Percentiles rank a stretch among this genome's conserved stretches.
These are phyloP conservation scores for Peltaster fructicola DNA, from an alignment of 2,329 filamentous ascomycete genomes.

Conservation along the genomic window DNA sequence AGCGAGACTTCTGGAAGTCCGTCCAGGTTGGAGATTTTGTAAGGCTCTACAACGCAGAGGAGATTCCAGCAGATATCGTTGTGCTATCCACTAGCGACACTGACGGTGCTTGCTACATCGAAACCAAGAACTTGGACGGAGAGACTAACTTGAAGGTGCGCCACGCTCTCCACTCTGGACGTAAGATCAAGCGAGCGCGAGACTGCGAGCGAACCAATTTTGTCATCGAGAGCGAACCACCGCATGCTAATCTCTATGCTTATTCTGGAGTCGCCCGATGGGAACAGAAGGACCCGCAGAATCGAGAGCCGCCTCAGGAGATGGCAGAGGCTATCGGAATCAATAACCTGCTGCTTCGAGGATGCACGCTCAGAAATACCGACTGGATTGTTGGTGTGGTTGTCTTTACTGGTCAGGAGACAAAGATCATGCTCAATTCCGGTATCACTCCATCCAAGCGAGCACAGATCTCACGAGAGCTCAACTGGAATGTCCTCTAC, in stretches of 20 bases:
- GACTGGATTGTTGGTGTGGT: constrained; percentile 91
- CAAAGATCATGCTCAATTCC: constrained; percentile 98
- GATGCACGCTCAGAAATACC: constrained; percentile 84
- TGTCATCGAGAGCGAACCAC: constrained; percentile 70
- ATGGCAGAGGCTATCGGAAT: constrained; percentile 91
- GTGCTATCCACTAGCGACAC: constrained; percentile 84
- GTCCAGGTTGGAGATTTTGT: constrained; percentile 92
- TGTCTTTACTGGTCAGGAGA: constrained; percentile 85
- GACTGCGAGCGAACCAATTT: constrained; percentile 88
- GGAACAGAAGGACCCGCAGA: constrained; percentile 52
- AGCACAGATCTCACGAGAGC: constrained; percentile 71
- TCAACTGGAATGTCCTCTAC: constrained; percentile 95
- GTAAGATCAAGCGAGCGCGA: constrained; percentile 66
- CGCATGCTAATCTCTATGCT: constrained; percentile 86
- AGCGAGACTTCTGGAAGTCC: constrained; percentile 88
- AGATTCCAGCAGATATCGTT: constrained; percentile 83
- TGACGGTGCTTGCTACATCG: constrained; percentile 89
- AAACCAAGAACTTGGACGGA: constrained; percentile 95
- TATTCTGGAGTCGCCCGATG: constrained; percentile 84
- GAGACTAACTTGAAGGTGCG: constrained; percentile 96
- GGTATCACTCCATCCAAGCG: constrained; percentile 91
- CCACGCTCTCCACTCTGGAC: constrained; percentile 72
- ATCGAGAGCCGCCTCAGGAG: constrained; percentile 45
- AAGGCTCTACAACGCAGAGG: constrained; percentile 88
- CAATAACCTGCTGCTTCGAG: constrained; percentile 86